These are phyloP conservation scores for Amoeboaphelidium protococcarum DNA, from an alignment of 371 early-diverging fungal species.

Conservation along the genomic window DNA sequence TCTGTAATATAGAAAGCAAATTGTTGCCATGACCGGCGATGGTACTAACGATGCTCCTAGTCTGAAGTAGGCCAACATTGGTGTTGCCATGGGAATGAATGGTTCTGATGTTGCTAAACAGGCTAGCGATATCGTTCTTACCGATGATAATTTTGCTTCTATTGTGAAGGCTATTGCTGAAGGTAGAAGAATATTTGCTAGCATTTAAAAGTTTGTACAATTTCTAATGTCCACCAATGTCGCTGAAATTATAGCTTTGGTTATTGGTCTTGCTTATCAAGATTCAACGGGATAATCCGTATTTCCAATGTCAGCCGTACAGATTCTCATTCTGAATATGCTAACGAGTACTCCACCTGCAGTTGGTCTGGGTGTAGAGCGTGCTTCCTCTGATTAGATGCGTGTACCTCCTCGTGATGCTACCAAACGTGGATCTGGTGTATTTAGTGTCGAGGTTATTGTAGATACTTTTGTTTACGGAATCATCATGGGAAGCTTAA, in stretches of 20 bases:
- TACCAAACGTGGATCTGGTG: constrained; percentile 9
- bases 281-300: constrained; percentile 28
- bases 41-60: constrained; percentile 10
- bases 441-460: constrained; percentile 32
- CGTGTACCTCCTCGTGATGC: not conserved
- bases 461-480: constrained; percentile 21
- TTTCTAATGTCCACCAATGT: constrained; percentile 2
- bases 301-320: constrained; percentile 45
- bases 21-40: constrained; percentile 16
- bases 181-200: constrained; percentile 7
- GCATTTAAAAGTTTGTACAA: constrained; percentile 6
- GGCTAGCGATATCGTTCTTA: constrained; percentile 5
- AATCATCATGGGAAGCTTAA: constrained; percentile 6
- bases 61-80: constrained; percentile 8
- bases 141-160: constrained; percentile 7
- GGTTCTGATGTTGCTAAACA: constrained; percentile 6
- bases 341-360: constrained; percentile 24
- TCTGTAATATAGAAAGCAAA: constrained; percentile 5
- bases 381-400: not conserved
- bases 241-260: constrained; percentile 32
- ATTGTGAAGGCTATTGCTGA: constrained; percentile 7
- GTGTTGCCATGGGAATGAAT: constrained; percentile 6
- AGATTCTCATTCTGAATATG: constrained; percentile 21
- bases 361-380: constrained; percentile 28
- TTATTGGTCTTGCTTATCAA: constrained; percentile 35